These are phyloP conservation scores for Gyrodon lividus DNA, from an alignment of 768 basidiomycete genomes.

Conservation along the genomic window DNA sequence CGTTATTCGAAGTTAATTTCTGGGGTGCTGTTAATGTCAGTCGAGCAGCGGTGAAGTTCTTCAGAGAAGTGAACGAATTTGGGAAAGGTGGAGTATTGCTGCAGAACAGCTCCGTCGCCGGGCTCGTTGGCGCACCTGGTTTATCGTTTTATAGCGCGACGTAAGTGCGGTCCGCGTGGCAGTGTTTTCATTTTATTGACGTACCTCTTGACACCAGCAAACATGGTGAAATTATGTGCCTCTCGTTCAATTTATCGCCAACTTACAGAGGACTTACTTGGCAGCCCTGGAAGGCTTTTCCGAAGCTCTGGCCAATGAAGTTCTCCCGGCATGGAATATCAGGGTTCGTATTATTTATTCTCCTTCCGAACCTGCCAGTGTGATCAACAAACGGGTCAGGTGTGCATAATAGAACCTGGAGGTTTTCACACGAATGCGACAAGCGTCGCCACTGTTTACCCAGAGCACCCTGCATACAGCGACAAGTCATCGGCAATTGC, in stretches of 20 bases:
- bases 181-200: conserved; percentile 14
- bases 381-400: conserved; percentile 2
- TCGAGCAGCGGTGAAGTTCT: conserved; percentile 26
- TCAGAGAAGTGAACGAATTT: conserved; percentile 37
- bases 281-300: conserved; percentile 39
- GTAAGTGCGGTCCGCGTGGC: background rate
- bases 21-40: conserved; percentile 30
- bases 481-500: background rate
- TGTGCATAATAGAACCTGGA: conserved; percentile 20
- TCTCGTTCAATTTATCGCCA: background rate
- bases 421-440: conserved; percentile 10
- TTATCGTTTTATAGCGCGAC: conserved; percentile 22
- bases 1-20: conserved; percentile 28
- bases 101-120: conserved; percentile 34
- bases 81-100: conserved; percentile 33
- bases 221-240: conserved; percentile 12
- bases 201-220: conserved; percentile 5
- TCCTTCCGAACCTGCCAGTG: background rate
- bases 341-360: background rate
- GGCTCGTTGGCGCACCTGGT: conserved; percentile 16
- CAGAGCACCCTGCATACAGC: conserved; percentile 8
- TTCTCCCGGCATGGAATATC: conserved; percentile 45
- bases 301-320: conserved; percentile 33
- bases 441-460: background rate
- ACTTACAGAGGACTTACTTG: conserved; percentile 2